Conservation (phyloP, 2,329 filamentous ascomycete genomes). For the Macrophomina pseudophaseolina region DNA sequence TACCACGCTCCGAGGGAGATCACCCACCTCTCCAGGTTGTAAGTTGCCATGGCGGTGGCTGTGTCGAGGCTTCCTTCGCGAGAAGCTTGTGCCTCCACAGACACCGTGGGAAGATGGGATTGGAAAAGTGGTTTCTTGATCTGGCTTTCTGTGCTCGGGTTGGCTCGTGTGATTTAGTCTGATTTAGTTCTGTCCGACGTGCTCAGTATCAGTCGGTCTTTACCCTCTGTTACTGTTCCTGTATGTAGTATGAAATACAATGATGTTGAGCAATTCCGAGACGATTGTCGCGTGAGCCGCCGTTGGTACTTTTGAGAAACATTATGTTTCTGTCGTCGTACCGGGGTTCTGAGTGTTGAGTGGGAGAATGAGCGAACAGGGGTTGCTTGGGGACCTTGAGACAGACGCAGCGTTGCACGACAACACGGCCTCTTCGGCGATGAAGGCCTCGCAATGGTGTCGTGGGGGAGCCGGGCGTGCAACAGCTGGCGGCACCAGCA, state of each 20-base stretch:
- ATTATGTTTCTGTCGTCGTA: too few relatives aligned
- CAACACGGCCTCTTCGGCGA: too few relatives aligned
- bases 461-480: too few relatives aligned
- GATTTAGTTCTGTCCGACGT: not conserved
- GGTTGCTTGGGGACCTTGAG: too few relatives aligned
- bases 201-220: slow-evolving; percentile 16
- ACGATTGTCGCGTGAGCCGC: not conserved
- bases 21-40: slow-evolving; percentile 49
- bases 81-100: not conserved
- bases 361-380: too few relatives aligned
- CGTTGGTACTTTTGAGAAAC: too few relatives aligned
- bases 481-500: not conserved
- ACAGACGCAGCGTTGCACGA: too few relatives aligned
- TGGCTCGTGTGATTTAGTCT: not conserved
- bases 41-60: slow-evolving; percentile 25
- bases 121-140: slow-evolving; percentile 2
- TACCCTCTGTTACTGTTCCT: slow-evolving; percentile 20
- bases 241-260: slow-evolving; percentile 8
- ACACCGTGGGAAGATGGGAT: not conserved
- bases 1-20: slow-evolving; percentile 56
- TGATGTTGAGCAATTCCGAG: not conserved
- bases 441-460: too few relatives aligned
- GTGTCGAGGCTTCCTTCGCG: not conserved
- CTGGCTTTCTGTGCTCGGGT: not conserved
- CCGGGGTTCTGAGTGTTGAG: too few relatives aligned